phyloP scores from a whole-genome alignment of 192 early-diverging fungal species.

The Coemansia sp. region DNA sequence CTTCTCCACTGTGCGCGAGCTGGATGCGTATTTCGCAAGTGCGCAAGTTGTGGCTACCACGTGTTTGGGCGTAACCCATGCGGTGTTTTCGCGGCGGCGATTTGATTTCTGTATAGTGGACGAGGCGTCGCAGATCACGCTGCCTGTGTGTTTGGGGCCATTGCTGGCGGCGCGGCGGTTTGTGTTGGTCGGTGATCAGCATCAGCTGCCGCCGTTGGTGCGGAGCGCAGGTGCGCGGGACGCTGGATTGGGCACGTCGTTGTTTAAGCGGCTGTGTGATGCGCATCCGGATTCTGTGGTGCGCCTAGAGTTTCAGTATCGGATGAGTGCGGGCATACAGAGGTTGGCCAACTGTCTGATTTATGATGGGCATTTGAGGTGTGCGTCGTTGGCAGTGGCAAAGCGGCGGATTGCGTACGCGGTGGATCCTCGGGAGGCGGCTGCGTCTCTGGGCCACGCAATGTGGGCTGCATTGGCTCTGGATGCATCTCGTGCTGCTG shows the following conservation, averaged over 20 bases:
- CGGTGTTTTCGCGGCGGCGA: slow-evolving; percentile 67
- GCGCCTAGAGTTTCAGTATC: slow-evolving; percentile 80
- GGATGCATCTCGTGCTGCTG: slow-evolving; percentile 64
- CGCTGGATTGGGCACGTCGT: slow-evolving; percentile 56
- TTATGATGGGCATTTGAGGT: slow-evolving; percentile 75
- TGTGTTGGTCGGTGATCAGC: slow-evolving; percentile 93
- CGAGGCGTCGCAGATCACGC: slow-evolving; percentile 91
- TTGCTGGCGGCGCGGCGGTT: slow-evolving; percentile 77
- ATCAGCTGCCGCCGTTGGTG: slow-evolving; percentile 92
- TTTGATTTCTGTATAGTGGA: slow-evolving; percentile 98
- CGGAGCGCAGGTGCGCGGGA: slow-evolving; percentile 42
- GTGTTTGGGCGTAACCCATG: slow-evolving; percentile 79
- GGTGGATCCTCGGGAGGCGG: slow-evolving; percentile 16
- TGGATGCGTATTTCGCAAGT: slow-evolving; percentile 61
- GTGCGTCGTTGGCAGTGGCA: slow-evolving; percentile 69
- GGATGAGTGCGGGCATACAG: slow-evolving; percentile 94
- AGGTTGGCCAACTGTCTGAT: slow-evolving; percentile 76
- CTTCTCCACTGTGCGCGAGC: slow-evolving; percentile 60
- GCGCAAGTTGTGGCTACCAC: slow-evolving; percentile 81
- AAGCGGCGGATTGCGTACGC: slow-evolving; percentile 46
- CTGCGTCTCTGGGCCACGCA: neutral
- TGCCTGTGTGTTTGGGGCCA: slow-evolving; percentile 89
- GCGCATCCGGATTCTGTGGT: slow-evolving; percentile 76
- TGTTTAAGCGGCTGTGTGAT: slow-evolving; percentile 82
- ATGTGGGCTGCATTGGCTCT: slow-evolving; percentile 67